These are phyloP conservation scores for Colletotrichum magnum DNA, from an alignment of 2,329 filamentous ascomycete genomes.

Conservation along the genomic window DNA sequence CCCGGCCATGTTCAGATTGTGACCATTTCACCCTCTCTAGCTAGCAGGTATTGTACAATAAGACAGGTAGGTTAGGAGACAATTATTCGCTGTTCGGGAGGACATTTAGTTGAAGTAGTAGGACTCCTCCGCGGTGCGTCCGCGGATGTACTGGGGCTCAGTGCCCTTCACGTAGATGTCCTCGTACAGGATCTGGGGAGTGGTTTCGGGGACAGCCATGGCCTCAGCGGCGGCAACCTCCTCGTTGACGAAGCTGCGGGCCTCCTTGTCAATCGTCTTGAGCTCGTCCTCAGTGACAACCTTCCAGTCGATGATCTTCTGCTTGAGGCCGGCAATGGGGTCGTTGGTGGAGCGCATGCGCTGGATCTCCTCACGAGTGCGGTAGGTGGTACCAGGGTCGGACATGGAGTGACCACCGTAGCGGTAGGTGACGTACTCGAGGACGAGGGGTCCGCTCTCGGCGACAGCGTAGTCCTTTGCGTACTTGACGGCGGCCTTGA, in stretches of 20 bases:
- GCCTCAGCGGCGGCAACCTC: slow-evolving; percentile 93
- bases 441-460: slow-evolving; percentile 93
- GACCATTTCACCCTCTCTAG: slow-evolving; percentile 41
- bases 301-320: slow-evolving; percentile 97
- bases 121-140: slow-evolving; percentile 92
- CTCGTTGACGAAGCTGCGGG: slow-evolving; percentile 85
- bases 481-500: slow-evolving; percentile 96
- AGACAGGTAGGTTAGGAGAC: slow-evolving; percentile 39
- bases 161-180: slow-evolving; percentile 93
- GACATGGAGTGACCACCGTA: slow-evolving; percentile 99
- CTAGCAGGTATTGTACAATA: slow-evolving; percentile 44
- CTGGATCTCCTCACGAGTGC: slow-evolving; percentile 99
- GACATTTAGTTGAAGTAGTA: slow-evolving; percentile 80
- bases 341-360: slow-evolving; percentile 99
- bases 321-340: slow-evolving; percentile 97
- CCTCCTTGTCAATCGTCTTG: slow-evolving; percentile 96
- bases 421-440: slow-evolving; percentile 99
- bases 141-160: slow-evolving; percentile 90
- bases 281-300: slow-evolving; percentile 94
- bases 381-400: slow-evolving; percentile 98
- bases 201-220: slow-evolving; percentile 86
- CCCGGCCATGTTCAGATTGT: slow-evolving; percentile 39
- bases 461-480: slow-evolving; percentile 87
- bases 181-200: slow-evolving; percentile 89
- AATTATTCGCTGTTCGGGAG: slow-evolving; percentile 37